Base-by-base conservation (phyloP, 768 basidiomycete species). In the Mycena floridula region DNA sequence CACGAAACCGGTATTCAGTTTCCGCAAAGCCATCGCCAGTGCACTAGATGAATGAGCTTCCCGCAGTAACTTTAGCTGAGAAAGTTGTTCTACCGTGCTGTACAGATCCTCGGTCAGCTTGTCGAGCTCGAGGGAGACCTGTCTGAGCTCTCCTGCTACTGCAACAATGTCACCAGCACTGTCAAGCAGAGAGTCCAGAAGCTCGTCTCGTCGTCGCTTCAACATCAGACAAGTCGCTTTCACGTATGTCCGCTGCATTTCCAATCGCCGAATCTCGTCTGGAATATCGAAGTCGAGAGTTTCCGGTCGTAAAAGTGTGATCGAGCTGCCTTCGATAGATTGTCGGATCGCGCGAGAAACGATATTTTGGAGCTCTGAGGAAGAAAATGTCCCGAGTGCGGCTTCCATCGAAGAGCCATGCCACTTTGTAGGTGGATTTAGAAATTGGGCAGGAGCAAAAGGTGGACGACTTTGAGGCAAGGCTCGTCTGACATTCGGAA, bases 311-410 rank as follows among this genome's bases (percentile, higher is more conserved):
- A 91, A 59, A 23, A 91, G 63, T 23, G 89, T 74, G 42, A 90
- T 86, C 0, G 79, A 73, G 0, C 84, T 81, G 1, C 82, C 70
- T 49, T 85, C 82, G 0, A 84, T 76, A 1, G 83, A 81, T 48
- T 86, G 79, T 48, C 67, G 70, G 44, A 91, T 88, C 4, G 89
- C 88, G 6, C 73, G 69, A 3, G 85, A 85, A 3, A 89, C 88
- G 40, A 88, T 77, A 7, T 65, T 65, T 54, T 89, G 89, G 45
- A 92, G 66, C 56, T 92, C 76, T 4, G 72, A 59, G 5, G 81
- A 81, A 2, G 82, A 79, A 54, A 90, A 85, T 7, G 85, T 89
- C 89, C 89, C 91, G 58, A 82, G 83, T 3, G 89, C 89, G 3
- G 78, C 82, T 49, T 92, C 89, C 70, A 89, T 68, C 8, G 88